These are phyloP conservation scores for Ramaria sp. DNA, from an alignment of 768 basidiomycete species.

Conservation along the genomic window DNA sequence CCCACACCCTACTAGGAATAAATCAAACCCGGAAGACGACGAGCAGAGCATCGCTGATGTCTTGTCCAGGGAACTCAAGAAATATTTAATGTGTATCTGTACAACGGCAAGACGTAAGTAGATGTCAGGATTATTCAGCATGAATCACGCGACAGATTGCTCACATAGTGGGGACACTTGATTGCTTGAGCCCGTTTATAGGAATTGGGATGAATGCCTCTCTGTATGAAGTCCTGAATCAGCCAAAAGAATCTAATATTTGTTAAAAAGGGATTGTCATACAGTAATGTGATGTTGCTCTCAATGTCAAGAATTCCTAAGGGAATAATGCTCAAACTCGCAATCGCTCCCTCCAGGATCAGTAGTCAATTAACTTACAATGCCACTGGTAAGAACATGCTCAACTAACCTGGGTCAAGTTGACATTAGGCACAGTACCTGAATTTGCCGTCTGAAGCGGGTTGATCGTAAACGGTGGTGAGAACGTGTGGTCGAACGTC, in stretches of 20 bases:
- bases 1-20: too few relatives aligned
- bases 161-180: conserved; percentile 21
- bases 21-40: too few relatives aligned
- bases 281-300: conserved; percentile 30
- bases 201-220: conserved; percentile 26
- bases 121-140: too few relatives aligned
- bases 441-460: neutral
- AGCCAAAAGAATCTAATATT: neutral
- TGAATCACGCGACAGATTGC: neutral
- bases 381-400: too few relatives aligned
- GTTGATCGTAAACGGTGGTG: neutral
- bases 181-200: conserved; percentile 26
- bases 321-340: conserved; percentile 1
- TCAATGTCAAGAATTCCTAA: conserved; percentile 10
- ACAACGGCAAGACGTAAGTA: too few relatives aligned
- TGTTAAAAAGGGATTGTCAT: conserved; percentile 10
- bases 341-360: neutral
- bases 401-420: neutral
- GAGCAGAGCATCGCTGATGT: too few relatives aligned
- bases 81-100: neutral
- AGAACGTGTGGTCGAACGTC: conserved; percentile 4
- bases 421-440: neutral
- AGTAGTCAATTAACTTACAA: neutral
- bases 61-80: neutral
- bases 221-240: neutral